Conservation (phyloP, 148 eudicot species). For the Amaranthus cruentus region DNA sequence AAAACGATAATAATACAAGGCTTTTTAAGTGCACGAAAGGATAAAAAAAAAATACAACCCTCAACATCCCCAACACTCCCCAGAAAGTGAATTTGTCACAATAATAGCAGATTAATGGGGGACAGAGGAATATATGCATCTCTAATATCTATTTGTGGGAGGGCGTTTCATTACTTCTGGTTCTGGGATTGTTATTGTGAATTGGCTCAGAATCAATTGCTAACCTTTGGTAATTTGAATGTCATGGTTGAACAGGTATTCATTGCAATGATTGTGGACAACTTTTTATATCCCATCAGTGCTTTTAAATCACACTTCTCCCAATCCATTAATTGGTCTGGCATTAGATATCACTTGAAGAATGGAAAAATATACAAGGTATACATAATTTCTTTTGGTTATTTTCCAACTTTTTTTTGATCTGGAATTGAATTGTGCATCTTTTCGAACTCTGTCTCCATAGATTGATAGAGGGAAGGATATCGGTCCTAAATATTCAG, state of each 20-base stretch:
- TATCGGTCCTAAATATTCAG: conserved; percentile 79
- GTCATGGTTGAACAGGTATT: conserved; percentile 61
- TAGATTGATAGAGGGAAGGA: conserved; percentile 87
- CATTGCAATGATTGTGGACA: conserved; percentile 88
- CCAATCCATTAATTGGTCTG: conserved; percentile 92
- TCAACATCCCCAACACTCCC: no score
- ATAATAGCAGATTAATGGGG: no score
- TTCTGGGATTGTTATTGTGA: background rate
- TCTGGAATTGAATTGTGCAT: background rate
- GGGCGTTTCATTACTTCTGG: no score
- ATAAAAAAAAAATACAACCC: no score
- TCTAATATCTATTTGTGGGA: no score
- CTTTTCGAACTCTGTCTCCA: background rate
- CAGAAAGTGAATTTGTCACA: no score
- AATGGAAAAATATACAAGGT: conserved; percentile 89
- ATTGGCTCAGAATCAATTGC: background rate
- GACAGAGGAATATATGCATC: no score
- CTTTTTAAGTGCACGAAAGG: no score
- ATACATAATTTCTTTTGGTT: background rate
- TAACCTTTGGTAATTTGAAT: background rate
- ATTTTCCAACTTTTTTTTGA: background rate
- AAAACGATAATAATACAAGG: no score
- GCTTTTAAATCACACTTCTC: conserved; percentile 81
- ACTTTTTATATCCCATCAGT: conserved; percentile 82
- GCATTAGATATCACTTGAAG: conserved; percentile 83